Conservation (phyloP, 2,329 filamentous ascomycete genomes). For the Aspergillus ibericus region DNA sequence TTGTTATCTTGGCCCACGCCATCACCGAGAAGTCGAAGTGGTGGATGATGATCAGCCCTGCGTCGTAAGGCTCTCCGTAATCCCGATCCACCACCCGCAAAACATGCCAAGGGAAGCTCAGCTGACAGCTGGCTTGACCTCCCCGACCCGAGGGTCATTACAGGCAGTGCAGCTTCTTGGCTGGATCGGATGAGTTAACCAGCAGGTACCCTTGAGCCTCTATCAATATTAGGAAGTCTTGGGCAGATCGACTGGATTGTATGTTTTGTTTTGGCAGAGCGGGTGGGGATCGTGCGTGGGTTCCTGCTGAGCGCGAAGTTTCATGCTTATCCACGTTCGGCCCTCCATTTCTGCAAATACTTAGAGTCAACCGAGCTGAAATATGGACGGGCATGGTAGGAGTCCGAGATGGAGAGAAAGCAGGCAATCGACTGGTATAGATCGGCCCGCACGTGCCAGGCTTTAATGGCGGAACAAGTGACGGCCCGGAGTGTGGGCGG, state of each 20-base stretch:
- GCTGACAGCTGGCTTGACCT: not conserved
- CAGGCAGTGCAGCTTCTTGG: not conserved
- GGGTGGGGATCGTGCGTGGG: too few relatives aligned
- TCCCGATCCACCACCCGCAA: not conserved
- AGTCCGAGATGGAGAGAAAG: not conserved
- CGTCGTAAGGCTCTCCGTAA: not conserved
- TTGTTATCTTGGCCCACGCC: not conserved
- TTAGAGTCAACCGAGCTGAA: not conserved
- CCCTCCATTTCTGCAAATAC: too few relatives aligned
- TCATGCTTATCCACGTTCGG: not conserved
- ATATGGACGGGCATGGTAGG: too few relatives aligned
- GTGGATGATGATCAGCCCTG: not conserved
- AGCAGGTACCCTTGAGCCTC: too few relatives aligned
- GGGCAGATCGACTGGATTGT: too few relatives aligned
- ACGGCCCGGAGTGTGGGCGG: slow-evolving; percentile 2
- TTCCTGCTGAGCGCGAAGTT: too few relatives aligned
- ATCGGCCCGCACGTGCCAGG: not conserved
- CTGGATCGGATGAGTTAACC: not conserved
- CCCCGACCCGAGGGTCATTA: not conserved
- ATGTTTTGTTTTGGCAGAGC: too few relatives aligned
- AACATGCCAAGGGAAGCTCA: not conserved
- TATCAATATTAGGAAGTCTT: too few relatives aligned
- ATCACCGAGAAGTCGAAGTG: not conserved
- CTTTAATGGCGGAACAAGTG: slow-evolving; percentile 5
- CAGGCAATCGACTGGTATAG: not conserved